Base-by-base conservation (phyloP, 495 filamentous ascomycete genomes). In the Lindgomyces ingoldianus region DNA sequence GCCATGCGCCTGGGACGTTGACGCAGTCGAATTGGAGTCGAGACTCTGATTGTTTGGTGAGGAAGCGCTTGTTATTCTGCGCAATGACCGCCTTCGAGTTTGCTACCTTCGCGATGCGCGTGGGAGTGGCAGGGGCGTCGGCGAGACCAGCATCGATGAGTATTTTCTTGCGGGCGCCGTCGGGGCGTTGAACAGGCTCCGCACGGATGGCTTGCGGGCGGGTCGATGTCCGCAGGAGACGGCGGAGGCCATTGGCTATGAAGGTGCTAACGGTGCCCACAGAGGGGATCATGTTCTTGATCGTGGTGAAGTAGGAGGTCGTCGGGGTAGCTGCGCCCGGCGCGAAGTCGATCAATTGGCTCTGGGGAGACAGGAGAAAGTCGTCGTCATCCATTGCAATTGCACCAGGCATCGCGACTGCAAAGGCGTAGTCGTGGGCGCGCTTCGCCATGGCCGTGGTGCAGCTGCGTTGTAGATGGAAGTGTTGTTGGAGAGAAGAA, bases 101-200 rank as follows among this genome's bases (percentile, higher is more conserved):
- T n/a, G n/a, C n/a, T n/a, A n/a, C 25, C 12, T 27, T 16, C 9
- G 49, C 26, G 16, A 27, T 4, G 10, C 11, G 18, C 9, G 6
- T 22, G 18, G 46, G 18, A 8, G 46, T 2, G 21, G 18, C 18
- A 1, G 46, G 46, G 10, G 6, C 46, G n/a, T 49, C 46, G n/a
- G 18, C 46, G 24, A 30, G 49, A 4, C 49, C 49, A 19, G 16
- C 41, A 18, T 66, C 63, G 41, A 66, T 21, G 18, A 66, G 55
- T n/a, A 58, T 58, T 56, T 66, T 66, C 56, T 66, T 66, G 25
- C 63, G 63, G 10, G 55, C 33, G 3, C 39, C 49, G 18, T 50
- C 41, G 0, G 14, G 2, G 46, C 47, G 25, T 18, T 18, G 12
- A 18, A 66, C 49, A 11, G 47, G 47, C 41, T 60, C 33, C 24